Percentiles rank a stretch among this genome's conserved stretches.
phyloP scores from a whole-genome alignment of 2,329 filamentous ascomycete species.

The Trichoderma guizhouense region DNA sequence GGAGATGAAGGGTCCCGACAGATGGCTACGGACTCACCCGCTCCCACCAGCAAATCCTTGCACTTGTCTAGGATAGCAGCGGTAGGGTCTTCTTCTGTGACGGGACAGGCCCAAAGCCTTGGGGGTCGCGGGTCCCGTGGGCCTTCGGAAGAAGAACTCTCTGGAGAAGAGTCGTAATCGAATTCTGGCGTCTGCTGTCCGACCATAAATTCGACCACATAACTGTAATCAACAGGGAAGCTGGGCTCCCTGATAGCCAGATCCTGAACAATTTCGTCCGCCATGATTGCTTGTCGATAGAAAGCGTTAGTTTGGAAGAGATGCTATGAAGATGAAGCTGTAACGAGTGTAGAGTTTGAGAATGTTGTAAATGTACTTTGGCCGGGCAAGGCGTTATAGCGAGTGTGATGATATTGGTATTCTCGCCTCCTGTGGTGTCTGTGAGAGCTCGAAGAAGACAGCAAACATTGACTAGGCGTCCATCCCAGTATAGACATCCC shows the following conservation, averaged over 20 bases:
- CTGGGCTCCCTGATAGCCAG: background rate
- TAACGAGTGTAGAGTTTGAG: background rate
- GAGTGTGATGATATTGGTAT: background rate
- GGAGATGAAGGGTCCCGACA: conserved; percentile 14
- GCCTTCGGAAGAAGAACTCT: too few relatives aligned
- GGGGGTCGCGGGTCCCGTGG: background rate
- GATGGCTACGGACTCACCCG: conserved; percentile 4
- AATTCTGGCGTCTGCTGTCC: conserved; percentile 19
- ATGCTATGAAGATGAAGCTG: background rate
- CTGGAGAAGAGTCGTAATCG: background rate
- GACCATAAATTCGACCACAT: conserved; percentile 27
- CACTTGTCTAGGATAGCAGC: conserved; percentile 1
- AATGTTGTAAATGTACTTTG: background rate
- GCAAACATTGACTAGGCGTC: background rate
- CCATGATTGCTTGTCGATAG: background rate
- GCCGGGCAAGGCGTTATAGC: background rate
- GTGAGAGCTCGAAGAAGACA: background rate
- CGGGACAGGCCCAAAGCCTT: conserved; percentile 23
- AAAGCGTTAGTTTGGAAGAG: background rate
- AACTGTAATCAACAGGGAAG: conserved; percentile 18
- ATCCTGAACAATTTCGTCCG: background rate
- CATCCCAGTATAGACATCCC: background rate
- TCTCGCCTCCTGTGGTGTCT: background rate
- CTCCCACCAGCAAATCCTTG: background rate
- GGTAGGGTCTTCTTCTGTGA: conserved; percentile 6